Base-by-base conservation (phyloP, 1,284 basidiomycete species). In the Cryptococcus maquisensis region DNA sequence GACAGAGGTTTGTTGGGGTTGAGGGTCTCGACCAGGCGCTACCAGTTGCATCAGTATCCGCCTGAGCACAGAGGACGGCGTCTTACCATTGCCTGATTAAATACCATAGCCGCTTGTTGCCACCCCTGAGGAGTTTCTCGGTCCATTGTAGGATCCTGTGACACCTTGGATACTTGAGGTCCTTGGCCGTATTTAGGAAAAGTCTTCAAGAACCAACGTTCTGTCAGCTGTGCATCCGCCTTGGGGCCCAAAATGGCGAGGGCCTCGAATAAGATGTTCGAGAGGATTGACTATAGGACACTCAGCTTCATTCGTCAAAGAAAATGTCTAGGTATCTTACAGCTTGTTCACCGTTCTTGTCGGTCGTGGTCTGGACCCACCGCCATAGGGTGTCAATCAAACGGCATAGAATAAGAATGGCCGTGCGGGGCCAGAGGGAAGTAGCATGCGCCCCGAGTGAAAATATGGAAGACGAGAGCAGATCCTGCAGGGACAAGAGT, bases 331-430 rank as follows among this genome's bases (percentile, higher is more conserved):
- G 9, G 15, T 16, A 5, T 16, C 65, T 52, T 35, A 72, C 70
- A 44, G 59, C 49, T 47, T 69, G 70, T 54, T 71, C 68, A 8
- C 72, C 70, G 15, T 65, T 63, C 12, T 42, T 36, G 49, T 74
- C 72, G 5, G 43, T 44, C 1, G 62, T 69, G 0, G 36, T 54
- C 18, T 57, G 44, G 0, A 57, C 57, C 72, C 72, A 74, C 4
- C 40, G 44, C 63, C 63, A 67, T 0, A 59, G 54, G 1, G 49
- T 52, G 2, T 59, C 52, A 1, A 68, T 54, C n/a, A 72, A 42
- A 7, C 37, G 24, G 1, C 54, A 51, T 10, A 64, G 28, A 3
- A 44, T 48, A 2, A 15, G 18, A 3, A 69, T 43, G 8, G 71
- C 36, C 1, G 41, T 39, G 15, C 61, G 49, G 1, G 70, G 56